Base-by-base conservation (phyloP, 306 rosid species). In the Rubus idaeus region DNA sequence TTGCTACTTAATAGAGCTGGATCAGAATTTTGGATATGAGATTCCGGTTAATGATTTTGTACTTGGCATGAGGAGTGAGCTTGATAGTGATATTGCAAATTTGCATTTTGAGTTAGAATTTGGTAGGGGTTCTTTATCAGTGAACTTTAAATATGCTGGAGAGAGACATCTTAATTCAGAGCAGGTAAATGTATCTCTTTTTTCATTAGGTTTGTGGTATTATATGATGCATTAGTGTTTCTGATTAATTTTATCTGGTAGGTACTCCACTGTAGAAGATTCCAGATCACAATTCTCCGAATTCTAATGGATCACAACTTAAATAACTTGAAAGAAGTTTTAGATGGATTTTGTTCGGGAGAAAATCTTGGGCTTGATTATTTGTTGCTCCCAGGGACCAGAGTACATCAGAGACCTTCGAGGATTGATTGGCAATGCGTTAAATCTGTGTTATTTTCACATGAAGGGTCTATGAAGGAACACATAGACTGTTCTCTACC, bases 1-100 rank as follows among this genome's bases (percentile, higher is more conserved):
- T 73, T 89, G 96, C 85, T 94, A 94, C 86, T 56, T 85, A 10
- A 85, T 94, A n/a, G 89, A 88, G 87, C 58, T 94, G 78, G 73
- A 85, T 51, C 87, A 84, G 79, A 79, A 80, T 10, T 92, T 90
- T 76, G 66, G 13, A 11, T 79, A 86, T 79, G 86, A 89, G 44
- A 63, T 83, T 77, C 78, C 87, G 3, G 80, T 86, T 23, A 80
- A 77, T 55, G 89, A 90, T 71, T 41, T 94, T 78, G 80, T 92
- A 68, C 87, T 94, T 83, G 84, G 86, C 44, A 39, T 71, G 52
- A 88, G 95, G 81, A 74, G 50, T 64, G 51, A 87, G 81, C 90
- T 92, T 57, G 89, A 88, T 17, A 61, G 71, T 10, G 92, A 92
- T 75, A 77, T 88, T 70, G 90, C 71, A 76, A 68, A 80, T 83